A percentile compares a stretch with the other conserved stretches of the same genome.
These are phyloP conservation scores for Rubus parviflorus DNA, from an alignment of 306 rosid species.

Conservation along the genomic window DNA sequence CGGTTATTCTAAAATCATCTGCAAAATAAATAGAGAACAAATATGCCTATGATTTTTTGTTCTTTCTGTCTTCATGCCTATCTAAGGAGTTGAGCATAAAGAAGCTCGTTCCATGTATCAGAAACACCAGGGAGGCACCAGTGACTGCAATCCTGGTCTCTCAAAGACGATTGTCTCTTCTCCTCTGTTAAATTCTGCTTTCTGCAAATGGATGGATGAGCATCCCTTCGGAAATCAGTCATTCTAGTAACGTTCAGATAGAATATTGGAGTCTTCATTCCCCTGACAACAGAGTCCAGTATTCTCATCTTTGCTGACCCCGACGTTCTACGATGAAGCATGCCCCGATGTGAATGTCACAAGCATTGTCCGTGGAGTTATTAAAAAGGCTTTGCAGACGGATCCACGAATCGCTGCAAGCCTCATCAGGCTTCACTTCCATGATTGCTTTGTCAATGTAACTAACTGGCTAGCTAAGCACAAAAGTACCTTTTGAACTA, in stretches of 20 bases:
- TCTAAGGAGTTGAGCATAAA: conserved; percentile 18
- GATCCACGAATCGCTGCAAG: conserved; percentile 48
- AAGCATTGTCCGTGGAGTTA: conserved; percentile 7
- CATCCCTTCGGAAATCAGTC: conserved; percentile 27
- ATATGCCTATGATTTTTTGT: too few species aligned
- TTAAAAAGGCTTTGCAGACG: background rate
- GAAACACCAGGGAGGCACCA: conserved; percentile 74
- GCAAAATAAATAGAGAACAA: too few species aligned
- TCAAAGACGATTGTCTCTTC: conserved; percentile 33
- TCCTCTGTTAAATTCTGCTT: conserved; percentile 43
- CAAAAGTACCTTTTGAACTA: too few species aligned
- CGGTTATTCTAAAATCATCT: too few species aligned
- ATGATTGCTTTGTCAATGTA: conserved; percentile 62
- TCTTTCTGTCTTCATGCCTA: background rate
- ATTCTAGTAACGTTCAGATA: conserved; percentile 28
- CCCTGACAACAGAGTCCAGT: conserved; percentile 14
- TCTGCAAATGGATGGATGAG: conserved; percentile 39
- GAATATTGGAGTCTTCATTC: conserved; percentile 19
- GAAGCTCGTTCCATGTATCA: conserved; percentile 53
- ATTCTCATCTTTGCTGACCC: conserved; percentile 20
- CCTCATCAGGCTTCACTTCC: conserved; percentile 56
- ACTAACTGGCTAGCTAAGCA: too few species aligned
- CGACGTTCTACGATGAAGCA: too few species aligned
- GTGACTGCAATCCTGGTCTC: conserved; percentile 62
- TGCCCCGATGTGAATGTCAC: too few species aligned